These are phyloP conservation scores for Suhomyces terraborum DNA, from an alignment of 1,139 yeast species.

Conservation along the genomic window DNA sequence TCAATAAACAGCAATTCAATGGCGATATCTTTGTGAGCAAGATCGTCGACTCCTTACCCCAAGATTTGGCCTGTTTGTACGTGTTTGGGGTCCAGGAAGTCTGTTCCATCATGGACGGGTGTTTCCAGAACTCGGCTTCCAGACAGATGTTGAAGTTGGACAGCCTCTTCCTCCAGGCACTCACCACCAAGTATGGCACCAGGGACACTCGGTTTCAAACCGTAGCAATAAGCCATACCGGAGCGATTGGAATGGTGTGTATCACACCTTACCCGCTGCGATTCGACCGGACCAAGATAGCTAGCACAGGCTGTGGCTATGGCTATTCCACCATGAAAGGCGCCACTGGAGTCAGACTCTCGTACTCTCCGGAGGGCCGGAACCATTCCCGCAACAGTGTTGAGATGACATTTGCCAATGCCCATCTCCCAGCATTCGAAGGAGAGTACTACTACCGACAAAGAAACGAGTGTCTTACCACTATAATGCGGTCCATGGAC, in stretches of 20 bases:
- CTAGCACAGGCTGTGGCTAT: conserved; percentile 56
- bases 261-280: conserved; percentile 48
- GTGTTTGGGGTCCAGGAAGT: conserved; percentile 80
- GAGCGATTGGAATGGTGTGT: conserved; percentile 66
- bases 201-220: conserved; percentile 41
- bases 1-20: conserved; percentile 33
- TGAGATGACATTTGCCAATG: conserved; percentile 62
- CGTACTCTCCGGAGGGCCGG: conserved; percentile 28
- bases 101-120: conserved; percentile 64
- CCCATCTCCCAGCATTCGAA: conserved; percentile 79
- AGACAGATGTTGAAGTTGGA: conserved; percentile 44
- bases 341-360: conserved; percentile 61
- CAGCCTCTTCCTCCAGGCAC: conserved; percentile 40
- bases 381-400: conserved; percentile 18
- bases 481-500: conserved; percentile 54
- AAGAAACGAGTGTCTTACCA: conserved; percentile 55
- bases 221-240: conserved; percentile 52
- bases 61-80: conserved; percentile 45
- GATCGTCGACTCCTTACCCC: conserved; percentile 34
- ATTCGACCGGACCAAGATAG: conserved; percentile 30
- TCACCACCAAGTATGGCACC: conserved; percentile 38
- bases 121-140: conserved; percentile 44
- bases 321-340: conserved; percentile 72
- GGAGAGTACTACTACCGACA: conserved; percentile 50
- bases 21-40: conserved; percentile 27